These are phyloP conservation scores for Orobanche coerulescens DNA, from an alignment of 257 asterid genomes.

Conservation along the genomic window DNA sequence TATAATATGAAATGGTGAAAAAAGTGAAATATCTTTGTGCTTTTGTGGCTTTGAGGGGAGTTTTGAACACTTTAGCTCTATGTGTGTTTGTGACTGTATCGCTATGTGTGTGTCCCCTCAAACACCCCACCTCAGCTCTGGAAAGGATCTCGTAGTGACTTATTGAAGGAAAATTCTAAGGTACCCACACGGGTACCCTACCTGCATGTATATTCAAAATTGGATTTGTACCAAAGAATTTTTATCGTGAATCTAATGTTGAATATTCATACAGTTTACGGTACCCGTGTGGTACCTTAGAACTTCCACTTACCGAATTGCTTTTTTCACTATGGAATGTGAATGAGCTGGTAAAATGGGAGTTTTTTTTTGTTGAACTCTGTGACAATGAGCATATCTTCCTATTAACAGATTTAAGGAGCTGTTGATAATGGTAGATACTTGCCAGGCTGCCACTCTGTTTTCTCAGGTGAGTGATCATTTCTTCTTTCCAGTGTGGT, in stretches of 20 bases:
- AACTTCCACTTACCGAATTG: too few species aligned
- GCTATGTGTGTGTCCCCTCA: background rate
- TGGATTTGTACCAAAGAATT: too few species aligned
- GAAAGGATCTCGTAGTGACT: background rate
- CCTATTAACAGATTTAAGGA: constrained; percentile 72
- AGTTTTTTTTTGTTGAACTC: background rate
- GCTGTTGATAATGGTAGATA: constrained; percentile 95
- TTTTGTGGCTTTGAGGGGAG: constrained; percentile 2
- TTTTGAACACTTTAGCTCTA: constrained; percentile 1
- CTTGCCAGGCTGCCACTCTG: constrained; percentile 99
- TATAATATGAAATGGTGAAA: background rate
- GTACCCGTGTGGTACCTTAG: too few species aligned
- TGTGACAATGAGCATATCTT: constrained; percentile 24
- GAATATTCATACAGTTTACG: too few species aligned
- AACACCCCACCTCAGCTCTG: background rate
- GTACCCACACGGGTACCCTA: too few species aligned
- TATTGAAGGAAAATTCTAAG: too few species aligned
- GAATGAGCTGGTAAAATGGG: constrained; percentile 7
- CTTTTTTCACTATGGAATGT: background rate
- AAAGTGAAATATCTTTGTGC: background rate
- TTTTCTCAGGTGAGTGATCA: constrained; percentile 66
- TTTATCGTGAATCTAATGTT: too few species aligned
- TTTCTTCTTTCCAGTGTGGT: constrained; percentile 8
- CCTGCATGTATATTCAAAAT: too few species aligned
- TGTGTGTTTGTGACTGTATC: too few species aligned